phyloP scores from a whole-genome alignment of 1,284 basidiomycete genomes.

The Megacollybia platyphylla region DNA sequence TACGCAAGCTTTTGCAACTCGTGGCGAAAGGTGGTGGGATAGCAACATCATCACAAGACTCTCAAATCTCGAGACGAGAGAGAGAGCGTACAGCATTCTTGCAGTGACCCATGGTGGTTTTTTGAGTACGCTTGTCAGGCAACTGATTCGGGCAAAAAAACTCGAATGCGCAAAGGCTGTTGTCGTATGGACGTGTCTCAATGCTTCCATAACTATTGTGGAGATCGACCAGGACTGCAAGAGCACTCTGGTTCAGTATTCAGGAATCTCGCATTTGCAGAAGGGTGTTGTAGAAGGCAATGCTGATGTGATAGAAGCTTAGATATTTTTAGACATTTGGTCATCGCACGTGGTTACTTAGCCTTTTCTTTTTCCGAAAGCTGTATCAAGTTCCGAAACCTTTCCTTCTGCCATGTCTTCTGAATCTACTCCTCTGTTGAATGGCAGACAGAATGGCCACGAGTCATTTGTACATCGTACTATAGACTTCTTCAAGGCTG shows the following conservation, averaged over 20 bases:
- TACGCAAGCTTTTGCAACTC: conserved; percentile 24
- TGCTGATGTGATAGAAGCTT: conserved; percentile 16
- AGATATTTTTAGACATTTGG: not conserved
- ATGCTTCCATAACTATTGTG: conserved; percentile 48
- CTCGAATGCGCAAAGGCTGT: conserved; percentile 26
- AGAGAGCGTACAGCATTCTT: conserved; percentile 29
- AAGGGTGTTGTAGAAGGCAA: conserved; percentile 26
- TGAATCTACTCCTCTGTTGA: not conserved
- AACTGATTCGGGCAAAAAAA: conserved; percentile 26
- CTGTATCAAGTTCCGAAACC: not conserved
- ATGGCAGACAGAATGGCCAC: not conserved
- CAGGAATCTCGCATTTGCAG: conserved; percentile 40
- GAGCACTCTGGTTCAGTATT: conserved; percentile 39
- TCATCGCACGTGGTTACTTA: not conserved
- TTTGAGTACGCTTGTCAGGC: conserved; percentile 38
- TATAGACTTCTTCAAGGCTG: conserved; percentile 32
- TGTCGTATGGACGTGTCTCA: conserved; percentile 30
- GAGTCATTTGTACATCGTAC: not conserved
- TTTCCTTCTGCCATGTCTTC: not conserved
- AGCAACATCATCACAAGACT: conserved; percentile 25
- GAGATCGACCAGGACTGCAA: conserved; percentile 26
- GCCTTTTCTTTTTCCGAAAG: not conserved
- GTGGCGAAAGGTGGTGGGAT: conserved; percentile 52
- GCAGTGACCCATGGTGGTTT: conserved; percentile 56
- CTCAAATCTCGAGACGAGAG: conserved; percentile 11